A percentile compares a stretch with the other conserved stretches of the same genome.
Evolutionary conservation across 225 moss, liverwort and hornwort species (phyloP).

Genomic region (Lunularia cruciata): DNA sequence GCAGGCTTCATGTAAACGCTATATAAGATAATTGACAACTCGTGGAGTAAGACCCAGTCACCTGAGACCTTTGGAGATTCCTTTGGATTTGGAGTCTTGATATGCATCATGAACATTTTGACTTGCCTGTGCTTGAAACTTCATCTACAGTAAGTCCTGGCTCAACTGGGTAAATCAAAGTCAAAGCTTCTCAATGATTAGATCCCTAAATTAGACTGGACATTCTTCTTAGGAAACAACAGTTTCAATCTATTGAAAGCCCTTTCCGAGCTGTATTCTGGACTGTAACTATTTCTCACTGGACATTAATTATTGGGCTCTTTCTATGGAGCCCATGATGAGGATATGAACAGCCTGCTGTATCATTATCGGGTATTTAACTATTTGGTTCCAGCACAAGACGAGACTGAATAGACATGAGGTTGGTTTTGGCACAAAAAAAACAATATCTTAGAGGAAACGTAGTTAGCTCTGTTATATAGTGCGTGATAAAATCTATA

Average conservation of each 20-base stretch:
- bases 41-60: too few species aligned
- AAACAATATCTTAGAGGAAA: too few species aligned
- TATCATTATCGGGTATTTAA: too few species aligned
- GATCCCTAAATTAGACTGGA: not conserved
- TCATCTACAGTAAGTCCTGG: not conserved
- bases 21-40: not conserved
- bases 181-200: too few species aligned
- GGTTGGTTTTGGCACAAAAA: too few species aligned
- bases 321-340: too few species aligned
- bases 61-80: not conserved
- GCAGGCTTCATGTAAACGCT: slow-evolving; percentile 1
- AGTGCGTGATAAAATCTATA: too few species aligned
- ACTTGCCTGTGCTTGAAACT: not conserved
- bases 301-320: not conserved
- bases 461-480: too few species aligned
- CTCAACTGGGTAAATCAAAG: not conserved
- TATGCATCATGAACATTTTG: not conserved
- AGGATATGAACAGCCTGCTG: too few species aligned
- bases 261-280: not conserved
- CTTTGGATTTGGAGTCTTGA: not conserved
- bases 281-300: not conserved
- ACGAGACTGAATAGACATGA: too few species aligned
- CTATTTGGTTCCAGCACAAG: too few species aligned
- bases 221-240: not conserved
- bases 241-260: not conserved